Base-by-base conservation (phyloP, 768 basidiomycete species). In the Piloderma croceum region DNA sequence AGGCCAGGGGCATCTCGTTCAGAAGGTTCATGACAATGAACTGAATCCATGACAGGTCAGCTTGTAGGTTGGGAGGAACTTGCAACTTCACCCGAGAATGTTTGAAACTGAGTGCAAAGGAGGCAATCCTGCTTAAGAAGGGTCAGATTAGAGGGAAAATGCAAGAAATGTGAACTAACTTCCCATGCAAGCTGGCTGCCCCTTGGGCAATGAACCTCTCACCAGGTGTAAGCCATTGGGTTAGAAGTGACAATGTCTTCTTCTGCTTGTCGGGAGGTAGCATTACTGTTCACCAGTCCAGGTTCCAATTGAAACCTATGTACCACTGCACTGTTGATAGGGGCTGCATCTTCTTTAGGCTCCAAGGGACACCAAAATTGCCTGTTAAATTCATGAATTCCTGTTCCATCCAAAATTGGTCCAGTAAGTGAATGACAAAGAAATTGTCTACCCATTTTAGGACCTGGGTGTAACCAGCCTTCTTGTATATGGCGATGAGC, bases 301-400 rank as follows among this genome's bases (percentile, higher is more conserved):
- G 25, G 36, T 68, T 52, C 68, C 67, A 70, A 17, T 49, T 11
- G 44, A 70, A 65, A 3, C 70, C 62, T 3, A 62, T 56, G 46
- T 58, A 66, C 1, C 42, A 39, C 23, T 62, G 59, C 0, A 39
- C 31, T 0, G 23, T 6, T 0, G 59, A 50, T 11, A 68, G 53
- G 0, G 20, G 31, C 0, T 45, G 20, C 0, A 40, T 40, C 44
- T 70, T 69, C 13, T 46, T 32, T 1, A 38, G 4, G 22, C 53
- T 61, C 68, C 66, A 69, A 0, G 63, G 62, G 0, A 61, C 45
- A 0, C 64, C 65, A 19, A 61, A 33, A 2, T 22, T n/a, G n/a
- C n/a, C n/a, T n/a, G n/a, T n/a, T n/a, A n/a, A n/a, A n/a, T n/a
- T n/a, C n/a, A n/a, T n/a, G n/a, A n/a, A n/a, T n/a, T n/a, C n/a